Percentiles rank a stretch among this genome's conserved stretches.
These are phyloP conservation scores for Trichoderma hamatum DNA, from an alignment of 2,329 filamentous ascomycete genomes.

Conservation along the genomic window DNA sequence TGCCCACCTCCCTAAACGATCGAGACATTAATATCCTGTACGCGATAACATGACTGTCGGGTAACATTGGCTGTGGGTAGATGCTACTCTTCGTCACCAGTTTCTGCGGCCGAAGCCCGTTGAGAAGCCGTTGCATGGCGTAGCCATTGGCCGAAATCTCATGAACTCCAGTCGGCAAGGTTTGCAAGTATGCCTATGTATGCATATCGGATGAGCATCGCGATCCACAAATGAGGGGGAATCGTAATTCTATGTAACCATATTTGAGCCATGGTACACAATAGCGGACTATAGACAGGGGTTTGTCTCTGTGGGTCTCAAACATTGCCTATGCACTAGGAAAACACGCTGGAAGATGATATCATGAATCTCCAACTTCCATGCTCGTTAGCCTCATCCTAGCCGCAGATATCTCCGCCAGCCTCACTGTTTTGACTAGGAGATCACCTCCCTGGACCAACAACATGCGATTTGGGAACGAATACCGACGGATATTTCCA, in stretches of 20 bases:
- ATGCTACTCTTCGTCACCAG: not conserved
- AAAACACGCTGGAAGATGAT: not conserved
- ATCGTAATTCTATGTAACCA: constrained; percentile 8
- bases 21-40: not conserved
- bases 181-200: not conserved
- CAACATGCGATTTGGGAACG: not conserved
- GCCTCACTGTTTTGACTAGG: not conserved
- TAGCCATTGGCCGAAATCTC: not conserved
- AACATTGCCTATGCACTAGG: not conserved
- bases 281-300: not conserved
- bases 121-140: not conserved
- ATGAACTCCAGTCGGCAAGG: no score
- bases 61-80: constrained; percentile 1
- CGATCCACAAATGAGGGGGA: constrained; percentile 22
- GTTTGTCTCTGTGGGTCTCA: not conserved
- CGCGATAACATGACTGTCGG: not conserved
- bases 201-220: not conserved
- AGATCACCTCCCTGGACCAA: not conserved
- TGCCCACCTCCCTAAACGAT: constrained; percentile 13
- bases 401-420: not conserved
- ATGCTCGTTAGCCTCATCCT: constrained; percentile 6
- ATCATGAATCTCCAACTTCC: not conserved
- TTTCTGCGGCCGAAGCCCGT: not conserved
- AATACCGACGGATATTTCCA: constrained; percentile 24
- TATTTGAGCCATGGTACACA: not conserved